A percentile compares a stretch with the other conserved stretches of the same genome.
These are phyloP conservation scores for Xerocomus potaroensis DNA, from an alignment of 768 basidiomycete species.

Conservation along the genomic window DNA sequence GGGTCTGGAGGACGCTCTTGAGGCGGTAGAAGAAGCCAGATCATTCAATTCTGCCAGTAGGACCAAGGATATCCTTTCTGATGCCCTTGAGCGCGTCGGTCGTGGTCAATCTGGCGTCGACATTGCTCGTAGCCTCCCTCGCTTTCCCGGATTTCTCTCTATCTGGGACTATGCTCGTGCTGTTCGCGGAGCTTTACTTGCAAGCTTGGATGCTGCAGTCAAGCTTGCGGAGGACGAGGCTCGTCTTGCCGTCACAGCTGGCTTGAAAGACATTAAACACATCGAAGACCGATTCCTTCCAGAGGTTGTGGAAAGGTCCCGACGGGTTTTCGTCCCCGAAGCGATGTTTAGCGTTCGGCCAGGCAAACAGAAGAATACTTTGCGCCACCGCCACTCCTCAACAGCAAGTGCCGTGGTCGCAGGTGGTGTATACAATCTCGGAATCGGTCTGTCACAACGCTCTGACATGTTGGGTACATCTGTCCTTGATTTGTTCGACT, in stretches of 20 bases:
- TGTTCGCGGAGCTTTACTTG: conserved; percentile 72
- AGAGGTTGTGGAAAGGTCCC: conserved; percentile 72
- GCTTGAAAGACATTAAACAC: conserved; percentile 61
- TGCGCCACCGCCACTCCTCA: conserved; percentile 34
- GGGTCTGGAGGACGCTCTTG: conserved; percentile 72
- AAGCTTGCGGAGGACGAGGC: conserved; percentile 81
- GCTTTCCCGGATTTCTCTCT: conserved; percentile 77
- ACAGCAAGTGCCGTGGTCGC: conserved; percentile 57
- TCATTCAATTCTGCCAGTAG: conserved; percentile 47
- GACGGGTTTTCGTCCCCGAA: conserved; percentile 90
- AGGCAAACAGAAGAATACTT: conserved; percentile 36
- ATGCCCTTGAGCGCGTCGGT: conserved; percentile 74
- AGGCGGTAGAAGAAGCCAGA: conserved; percentile 72
- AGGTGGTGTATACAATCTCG: conserved; percentile 75
- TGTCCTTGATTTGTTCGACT: conserved; percentile 81
- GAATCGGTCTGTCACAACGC: conserved; percentile 76
- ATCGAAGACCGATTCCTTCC: conserved; percentile 79
- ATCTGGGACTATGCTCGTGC: conserved; percentile 85
- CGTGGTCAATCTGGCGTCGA: conserved; percentile 68
- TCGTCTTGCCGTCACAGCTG: conserved; percentile 55
- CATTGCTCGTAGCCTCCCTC: conserved; percentile 52
- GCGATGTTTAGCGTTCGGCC: conserved; percentile 83
- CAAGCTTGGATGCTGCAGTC: conserved; percentile 77
- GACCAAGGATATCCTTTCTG: conserved; percentile 55
- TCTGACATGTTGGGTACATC: conserved; percentile 75